A percentile compares a stretch with the other conserved stretches of the same genome.
These are phyloP conservation scores for Cornus controversa DNA, from an alignment of 148 eudicot species.

Conservation along the genomic window DNA sequence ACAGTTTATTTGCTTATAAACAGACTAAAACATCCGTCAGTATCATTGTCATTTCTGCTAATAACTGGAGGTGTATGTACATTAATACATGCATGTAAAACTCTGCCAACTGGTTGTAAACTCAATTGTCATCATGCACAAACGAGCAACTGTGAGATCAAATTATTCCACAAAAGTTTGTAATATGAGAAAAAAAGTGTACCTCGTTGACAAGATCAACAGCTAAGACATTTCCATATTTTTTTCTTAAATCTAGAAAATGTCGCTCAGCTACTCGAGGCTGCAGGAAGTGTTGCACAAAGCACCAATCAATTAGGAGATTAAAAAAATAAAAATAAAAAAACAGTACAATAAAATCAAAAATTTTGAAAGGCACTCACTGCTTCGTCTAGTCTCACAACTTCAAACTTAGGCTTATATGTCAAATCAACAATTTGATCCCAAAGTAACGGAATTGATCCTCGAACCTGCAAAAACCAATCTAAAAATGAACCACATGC, in stretches of 20 bases:
- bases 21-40: neutral
- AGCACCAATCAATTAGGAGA: slow-evolving; percentile 20
- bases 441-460: slow-evolving; percentile 95
- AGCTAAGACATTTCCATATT: slow-evolving; percentile 86
- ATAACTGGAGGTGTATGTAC: neutral
- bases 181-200: slow-evolving; percentile 10
- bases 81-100: slow-evolving; percentile 10
- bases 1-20: neutral
- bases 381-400: slow-evolving; percentile 79
- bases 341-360: neutral
- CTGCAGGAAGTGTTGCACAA: slow-evolving; percentile 35
- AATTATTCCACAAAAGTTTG: slow-evolving; percentile 2
- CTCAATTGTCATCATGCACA: neutral
- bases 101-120: neutral
- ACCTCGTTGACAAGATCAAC: slow-evolving; percentile 97
- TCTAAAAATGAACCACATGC: slow-evolving; percentile 8
- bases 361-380: slow-evolving; percentile 42
- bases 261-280: slow-evolving; percentile 87
- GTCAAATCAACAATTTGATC: slow-evolving; percentile 96
- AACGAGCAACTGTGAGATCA: neutral
- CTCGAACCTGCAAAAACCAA: slow-evolving; percentile 74
- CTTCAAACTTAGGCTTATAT: slow-evolving; percentile 90
- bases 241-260: slow-evolving; percentile 81
- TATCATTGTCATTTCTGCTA: neutral
- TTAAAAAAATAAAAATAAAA: neutral